A percentile compares a stretch with the other conserved stretches of the same genome.
Evolutionary conservation across 1,139 yeast genomes (phyloP).

Genomic region (Blastobotrys apis): DNA sequence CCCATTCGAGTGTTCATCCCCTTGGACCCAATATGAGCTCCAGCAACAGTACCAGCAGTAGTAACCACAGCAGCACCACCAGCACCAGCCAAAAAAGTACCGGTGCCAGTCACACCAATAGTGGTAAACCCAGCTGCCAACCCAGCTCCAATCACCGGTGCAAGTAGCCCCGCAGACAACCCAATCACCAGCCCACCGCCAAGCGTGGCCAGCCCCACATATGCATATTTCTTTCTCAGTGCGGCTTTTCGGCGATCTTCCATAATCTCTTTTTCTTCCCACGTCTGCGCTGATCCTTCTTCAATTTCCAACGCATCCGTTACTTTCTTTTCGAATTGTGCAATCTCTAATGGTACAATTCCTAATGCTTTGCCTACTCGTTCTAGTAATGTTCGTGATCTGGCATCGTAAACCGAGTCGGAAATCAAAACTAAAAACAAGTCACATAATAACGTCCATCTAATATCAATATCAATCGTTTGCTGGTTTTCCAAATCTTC

Average conservation of each 20-base stretch:
- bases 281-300: slow-evolving; percentile 63
- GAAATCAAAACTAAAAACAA: slow-evolving; percentile 72
- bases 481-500: slow-evolving; percentile 38
- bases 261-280: slow-evolving; percentile 70
- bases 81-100: slow-evolving; percentile 90
- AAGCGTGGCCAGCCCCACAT: slow-evolving; percentile 92
- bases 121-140: slow-evolving; percentile 96
- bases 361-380: slow-evolving; percentile 60
- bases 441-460: slow-evolving; percentile 94
- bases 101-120: slow-evolving; percentile 86
- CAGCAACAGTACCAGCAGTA: slow-evolving; percentile 84
- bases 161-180: slow-evolving; percentile 87
- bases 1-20: slow-evolving; percentile 89
- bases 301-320: slow-evolving; percentile 88
- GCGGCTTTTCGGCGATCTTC: slow-evolving; percentile 65
- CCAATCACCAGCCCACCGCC: slow-evolving; percentile 97
- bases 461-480: slow-evolving; percentile 62
- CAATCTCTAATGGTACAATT: slow-evolving; percentile 59
- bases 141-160: slow-evolving; percentile 98
- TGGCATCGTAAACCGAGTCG: slow-evolving; percentile 83
- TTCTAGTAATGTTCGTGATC: slow-evolving; percentile 74
- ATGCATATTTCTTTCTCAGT: slow-evolving; percentile 65
- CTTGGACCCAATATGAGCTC: slow-evolving; percentile 79
- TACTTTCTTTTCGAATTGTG: slow-evolving; percentile 85
- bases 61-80: slow-evolving; percentile 97